These are phyloP conservation scores for Candida ficus DNA, from an alignment of 805 yeast genomes.

Conservation along the genomic window DNA sequence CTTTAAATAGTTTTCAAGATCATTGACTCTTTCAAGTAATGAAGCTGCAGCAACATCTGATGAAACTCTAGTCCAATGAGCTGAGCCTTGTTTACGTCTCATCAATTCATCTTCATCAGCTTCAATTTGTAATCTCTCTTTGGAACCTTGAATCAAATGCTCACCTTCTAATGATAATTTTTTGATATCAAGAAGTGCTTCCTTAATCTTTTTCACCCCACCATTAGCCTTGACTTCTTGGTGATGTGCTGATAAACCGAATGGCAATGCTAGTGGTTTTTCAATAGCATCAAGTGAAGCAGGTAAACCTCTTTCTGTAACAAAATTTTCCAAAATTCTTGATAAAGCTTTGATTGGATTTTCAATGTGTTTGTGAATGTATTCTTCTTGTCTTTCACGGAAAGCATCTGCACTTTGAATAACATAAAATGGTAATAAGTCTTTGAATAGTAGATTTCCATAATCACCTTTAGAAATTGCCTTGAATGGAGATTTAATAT, in stretches of 20 bases:
- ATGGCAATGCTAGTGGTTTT: conserved; percentile 51
- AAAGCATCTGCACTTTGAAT: conserved; percentile 65
- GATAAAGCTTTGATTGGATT: conserved; percentile 46
- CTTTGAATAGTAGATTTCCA: conserved; percentile 42
- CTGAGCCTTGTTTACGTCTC: conserved; percentile 45
- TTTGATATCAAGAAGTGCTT: conserved; percentile 41
- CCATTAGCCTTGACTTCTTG: conserved; percentile 49
- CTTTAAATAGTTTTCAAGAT: conserved; percentile 42
- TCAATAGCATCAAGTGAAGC: conserved; percentile 58
- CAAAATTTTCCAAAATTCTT: conserved; percentile 36
- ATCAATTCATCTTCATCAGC: conserved; percentile 49
- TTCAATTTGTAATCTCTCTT: conserved; percentile 44
- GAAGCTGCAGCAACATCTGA: conserved; percentile 42
- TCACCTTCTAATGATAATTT: conserved; percentile 36
- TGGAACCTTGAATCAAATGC: conserved; percentile 40
- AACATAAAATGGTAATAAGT: conserved; percentile 60
- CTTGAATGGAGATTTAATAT: conserved; percentile 29
- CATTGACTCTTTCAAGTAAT: conserved; percentile 35
- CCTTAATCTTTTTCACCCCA: conserved; percentile 41
- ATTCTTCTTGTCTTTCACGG: conserved; percentile 57
- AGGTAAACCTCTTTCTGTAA: conserved; percentile 50
- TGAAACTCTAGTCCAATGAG: conserved; percentile 46
- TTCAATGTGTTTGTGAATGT: conserved; percentile 39
- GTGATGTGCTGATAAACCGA: conserved; percentile 48
- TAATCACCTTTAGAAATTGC: conserved; percentile 17